These are phyloP conservation scores for Phialophora chinensis DNA, from an alignment of 2,329 filamentous ascomycete species.

Conservation along the genomic window DNA sequence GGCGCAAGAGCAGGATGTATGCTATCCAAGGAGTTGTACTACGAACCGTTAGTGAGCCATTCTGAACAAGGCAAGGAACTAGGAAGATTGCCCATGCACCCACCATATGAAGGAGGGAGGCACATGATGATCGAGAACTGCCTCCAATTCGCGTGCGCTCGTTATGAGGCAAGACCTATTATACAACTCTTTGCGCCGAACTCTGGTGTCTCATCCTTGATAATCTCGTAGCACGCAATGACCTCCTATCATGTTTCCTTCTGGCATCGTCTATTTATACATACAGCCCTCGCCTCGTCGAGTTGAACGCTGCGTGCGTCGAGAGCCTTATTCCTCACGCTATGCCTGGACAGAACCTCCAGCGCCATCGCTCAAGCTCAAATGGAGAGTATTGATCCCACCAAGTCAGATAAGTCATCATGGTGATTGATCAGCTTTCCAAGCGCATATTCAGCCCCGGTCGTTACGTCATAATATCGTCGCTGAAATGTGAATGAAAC, in stretches of 20 bases:
- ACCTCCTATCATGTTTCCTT: neutral
- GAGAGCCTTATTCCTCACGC: neutral
- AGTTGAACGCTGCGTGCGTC: neutral
- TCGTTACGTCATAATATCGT: slow-evolving; percentile 31
- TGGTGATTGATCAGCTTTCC: slow-evolving; percentile 13
- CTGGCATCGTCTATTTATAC: slow-evolving; percentile 10
- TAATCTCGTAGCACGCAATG: neutral
- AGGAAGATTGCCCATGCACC: neutral
- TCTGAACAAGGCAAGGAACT: too few species aligned
- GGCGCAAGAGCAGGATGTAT: too few species aligned
- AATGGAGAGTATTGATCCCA: slow-evolving; percentile 11
- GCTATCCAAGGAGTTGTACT: too few species aligned
- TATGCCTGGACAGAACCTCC: slow-evolving; percentile 18
- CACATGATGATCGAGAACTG: neutral
- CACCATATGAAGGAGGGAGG: neutral
- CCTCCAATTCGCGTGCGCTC: neutral
- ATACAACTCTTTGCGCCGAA: slow-evolving; percentile 12
- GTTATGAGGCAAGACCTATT: neutral
- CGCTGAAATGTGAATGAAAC: slow-evolving; percentile 14
- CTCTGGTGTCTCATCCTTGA: neutral
- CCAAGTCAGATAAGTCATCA: neutral
- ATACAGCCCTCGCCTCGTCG: neutral
- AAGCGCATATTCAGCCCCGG: slow-evolving; percentile 12
- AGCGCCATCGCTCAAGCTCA: slow-evolving; percentile 28
- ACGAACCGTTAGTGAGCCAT: too few species aligned